Evolutionary conservation across 148 eudicot genomes (phyloP).

Genomic region (Tetragonia tetragonoides): DNA sequence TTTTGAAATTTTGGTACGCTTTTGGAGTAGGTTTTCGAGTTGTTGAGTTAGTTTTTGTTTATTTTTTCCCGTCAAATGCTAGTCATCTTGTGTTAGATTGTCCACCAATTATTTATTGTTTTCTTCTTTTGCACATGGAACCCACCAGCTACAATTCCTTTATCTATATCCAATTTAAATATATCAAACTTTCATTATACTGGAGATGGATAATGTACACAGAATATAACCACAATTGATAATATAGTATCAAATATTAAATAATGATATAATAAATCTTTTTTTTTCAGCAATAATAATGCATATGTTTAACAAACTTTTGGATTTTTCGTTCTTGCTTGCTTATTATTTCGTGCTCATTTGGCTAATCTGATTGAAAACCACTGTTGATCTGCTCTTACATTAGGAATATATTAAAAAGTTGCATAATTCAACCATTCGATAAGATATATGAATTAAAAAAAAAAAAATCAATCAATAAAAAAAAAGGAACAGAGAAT

Average conservation of each 20-base stretch:
- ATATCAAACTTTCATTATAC: background rate
- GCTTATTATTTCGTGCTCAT: background rate
- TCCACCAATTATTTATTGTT: background rate
- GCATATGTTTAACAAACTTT: too few species aligned
- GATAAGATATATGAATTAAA: too few species aligned
- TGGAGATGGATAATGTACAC: background rate
- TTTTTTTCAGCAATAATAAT: too few species aligned
- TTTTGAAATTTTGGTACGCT: too few species aligned
- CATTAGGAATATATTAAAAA: background rate
- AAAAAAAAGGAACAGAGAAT: background rate
- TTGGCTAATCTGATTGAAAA: background rate
- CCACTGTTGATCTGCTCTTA: background rate
- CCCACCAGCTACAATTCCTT: constrained; percentile 12
- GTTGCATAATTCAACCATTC: background rate
- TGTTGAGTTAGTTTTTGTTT: too few species aligned
- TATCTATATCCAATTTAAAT: background rate
- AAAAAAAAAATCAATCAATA: background rate
- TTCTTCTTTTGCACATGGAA: constrained; percentile 10
- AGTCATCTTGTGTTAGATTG: background rate
- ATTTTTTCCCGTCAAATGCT: background rate
- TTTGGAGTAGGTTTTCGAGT: too few species aligned
- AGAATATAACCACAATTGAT: background rate
- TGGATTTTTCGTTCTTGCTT: too few species aligned
- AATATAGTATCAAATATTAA: background rate
- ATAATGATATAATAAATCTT: too few species aligned